phyloP scores from a whole-genome alignment of 2,329 filamentous ascomycete species.

The Ramularia endophylla region DNA sequence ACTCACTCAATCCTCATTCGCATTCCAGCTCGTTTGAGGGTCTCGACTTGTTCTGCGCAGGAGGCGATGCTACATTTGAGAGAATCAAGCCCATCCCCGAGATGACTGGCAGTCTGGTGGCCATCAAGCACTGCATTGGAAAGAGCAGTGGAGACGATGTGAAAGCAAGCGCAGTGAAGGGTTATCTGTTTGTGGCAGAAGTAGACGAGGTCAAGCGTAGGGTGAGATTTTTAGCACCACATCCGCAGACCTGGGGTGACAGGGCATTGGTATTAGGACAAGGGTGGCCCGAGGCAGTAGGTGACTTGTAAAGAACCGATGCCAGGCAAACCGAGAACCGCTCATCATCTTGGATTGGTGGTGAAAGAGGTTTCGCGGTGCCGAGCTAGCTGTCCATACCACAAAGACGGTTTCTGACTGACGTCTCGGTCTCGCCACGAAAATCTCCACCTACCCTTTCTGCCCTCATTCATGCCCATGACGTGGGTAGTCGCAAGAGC shows the following conservation, averaged over 20 bases:
- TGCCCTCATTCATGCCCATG: too few species aligned
- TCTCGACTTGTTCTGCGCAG: conserved; percentile 56
- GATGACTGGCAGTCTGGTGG: conserved; percentile 76
- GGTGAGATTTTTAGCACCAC: conserved; percentile 74
- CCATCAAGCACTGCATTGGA: conserved; percentile 66
- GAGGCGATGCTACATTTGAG: conserved; percentile 19
- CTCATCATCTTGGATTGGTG: too few species aligned
- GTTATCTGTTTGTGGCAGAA: conserved; percentile 87
- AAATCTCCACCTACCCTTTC: too few species aligned
- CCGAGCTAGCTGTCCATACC: too few species aligned
- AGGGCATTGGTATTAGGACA: conserved; percentile 72
- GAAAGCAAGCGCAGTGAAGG: conserved; percentile 76
- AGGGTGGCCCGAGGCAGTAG: conserved; percentile 76
- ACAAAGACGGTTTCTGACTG: too few species aligned
- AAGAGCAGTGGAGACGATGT: conserved; percentile 67
- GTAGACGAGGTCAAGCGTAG: conserved; percentile 80
- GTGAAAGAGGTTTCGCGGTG: too few species aligned
- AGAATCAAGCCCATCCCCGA: conserved; percentile 59
- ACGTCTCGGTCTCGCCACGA: too few species aligned
- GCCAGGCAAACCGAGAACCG: too few species aligned
- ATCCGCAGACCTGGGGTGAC: conserved; percentile 73
- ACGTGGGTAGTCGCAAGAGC: too few species aligned
- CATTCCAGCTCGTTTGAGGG: conserved; percentile 75
- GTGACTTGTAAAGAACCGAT: conserved; percentile 65
- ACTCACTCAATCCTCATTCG: conserved; percentile 76